Base-by-base conservation (phyloP, 208 protist genomes). In the Lotmaria passim region DNA sequence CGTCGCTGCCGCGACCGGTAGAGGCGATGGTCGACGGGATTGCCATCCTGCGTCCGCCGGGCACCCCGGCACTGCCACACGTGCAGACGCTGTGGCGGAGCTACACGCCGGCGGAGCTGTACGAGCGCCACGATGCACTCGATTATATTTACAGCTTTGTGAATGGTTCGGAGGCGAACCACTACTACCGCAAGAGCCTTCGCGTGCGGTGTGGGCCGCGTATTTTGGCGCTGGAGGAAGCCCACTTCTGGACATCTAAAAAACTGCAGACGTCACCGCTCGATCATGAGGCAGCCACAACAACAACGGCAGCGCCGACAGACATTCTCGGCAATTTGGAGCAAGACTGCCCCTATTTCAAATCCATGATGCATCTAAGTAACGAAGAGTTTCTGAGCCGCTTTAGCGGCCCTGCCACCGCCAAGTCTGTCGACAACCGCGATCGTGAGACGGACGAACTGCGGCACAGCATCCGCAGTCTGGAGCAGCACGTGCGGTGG, bases 141-240 rank as follows among this genome's bases (percentile, higher is more conserved):
- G 94, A 98, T 63, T 74, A 98, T 34, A 82, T 99, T 12, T 99
- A 98, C 80, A 98, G 91, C 7, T 99, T 97, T 88, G 96, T 99
- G 24, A 98, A 99, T 77, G 97, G 96, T 14, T 85, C 65, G 17
- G 97, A 98, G 56, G 69, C 75, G 14, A 66, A 87, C 23, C 87
- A 93, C 47, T 57, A 59, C 33, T 87, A 74, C 70, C 79, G 79
- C 34, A 72, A 74, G 30, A 63, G 36, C 24, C 24, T 63, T 3
- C 58, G 58, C 5, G 24, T 63, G 41, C 38, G 43, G 6, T 63
- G 58, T 43, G 58, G 58, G n/a, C 1, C 1, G 3, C 26, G 28
- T 28, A 48, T 63, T 28, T 8, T 39, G 5, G 58, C 41, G 2
- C 43, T 52, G 28, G 58, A 63, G 26, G 58, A 63, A 15, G 38